Evolutionary conservation across 2,329 filamentous ascomycete species (phyloP).

Genomic region (Plectosphaerella sp.): DNA sequence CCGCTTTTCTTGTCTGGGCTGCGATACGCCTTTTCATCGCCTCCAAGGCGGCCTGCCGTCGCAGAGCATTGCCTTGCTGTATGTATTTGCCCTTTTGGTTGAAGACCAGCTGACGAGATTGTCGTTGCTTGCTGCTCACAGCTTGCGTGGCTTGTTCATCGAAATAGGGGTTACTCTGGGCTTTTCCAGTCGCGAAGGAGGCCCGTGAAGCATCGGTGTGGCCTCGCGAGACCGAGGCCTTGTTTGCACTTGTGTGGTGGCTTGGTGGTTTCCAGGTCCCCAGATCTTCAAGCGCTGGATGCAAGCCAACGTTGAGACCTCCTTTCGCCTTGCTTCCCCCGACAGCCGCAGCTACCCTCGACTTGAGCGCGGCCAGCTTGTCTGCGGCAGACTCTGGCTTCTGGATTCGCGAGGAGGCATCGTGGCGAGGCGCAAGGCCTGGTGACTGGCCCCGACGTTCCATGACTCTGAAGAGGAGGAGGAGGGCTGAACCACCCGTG

Average conservation of each 20-base stretch:
- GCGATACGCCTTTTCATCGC: constrained; percentile 93
- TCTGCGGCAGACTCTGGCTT: constrained; percentile 56
- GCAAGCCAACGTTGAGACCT: constrained; percentile 70
- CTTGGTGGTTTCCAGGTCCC: constrained; percentile 39
- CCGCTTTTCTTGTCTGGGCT: constrained; percentile 80
- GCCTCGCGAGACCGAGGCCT: constrained; percentile 7
- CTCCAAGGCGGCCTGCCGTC: constrained; percentile 83
- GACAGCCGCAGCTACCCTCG: constrained; percentile 73
- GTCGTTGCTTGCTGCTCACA: constrained; percentile 54
- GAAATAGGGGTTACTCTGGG: constrained; percentile 69
- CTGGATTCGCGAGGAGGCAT: constrained; percentile 49
- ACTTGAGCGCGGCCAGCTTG: constrained; percentile 72
- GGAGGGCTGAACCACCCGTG: no score
- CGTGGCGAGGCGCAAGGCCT: constrained; percentile 52
- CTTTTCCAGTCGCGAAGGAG: constrained; percentile 2
- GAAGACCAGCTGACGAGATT: constrained; percentile 77
- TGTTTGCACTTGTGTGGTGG: constrained; percentile 24
- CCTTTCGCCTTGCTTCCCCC: constrained; percentile 55
- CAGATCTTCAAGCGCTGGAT: constrained; percentile 66
- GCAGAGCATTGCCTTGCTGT: constrained; percentile 82
- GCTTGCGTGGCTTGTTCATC: constrained; percentile 64
- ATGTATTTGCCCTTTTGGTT: constrained; percentile 98
- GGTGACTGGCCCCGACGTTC: constrained; percentile 46
- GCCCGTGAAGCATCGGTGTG: constrained; percentile 5
- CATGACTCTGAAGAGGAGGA: constrained; percentile 27